These are phyloP conservation scores for Nothophoma quercina DNA, from an alignment of 2,329 filamentous ascomycete genomes.

Conservation along the genomic window DNA sequence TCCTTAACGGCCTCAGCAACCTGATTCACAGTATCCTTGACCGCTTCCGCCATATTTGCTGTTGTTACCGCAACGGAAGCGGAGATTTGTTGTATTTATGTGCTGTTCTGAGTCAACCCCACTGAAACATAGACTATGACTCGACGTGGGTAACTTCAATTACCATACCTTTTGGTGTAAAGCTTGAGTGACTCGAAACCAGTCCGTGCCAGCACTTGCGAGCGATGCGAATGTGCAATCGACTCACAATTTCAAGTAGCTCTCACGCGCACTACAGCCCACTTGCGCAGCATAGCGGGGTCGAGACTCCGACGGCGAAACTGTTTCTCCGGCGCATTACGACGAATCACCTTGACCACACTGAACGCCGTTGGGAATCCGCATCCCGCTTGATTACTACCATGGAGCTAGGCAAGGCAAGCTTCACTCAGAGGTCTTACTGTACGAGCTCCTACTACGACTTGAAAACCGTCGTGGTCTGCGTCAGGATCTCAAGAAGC, in stretches of 20 bases:
- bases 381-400: no score
- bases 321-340: not conserved
- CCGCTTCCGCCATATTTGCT: slow-evolving; percentile 57
- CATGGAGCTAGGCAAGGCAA: no score
- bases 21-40: slow-evolving; percentile 58
- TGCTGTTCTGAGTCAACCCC: slow-evolving; percentile 38
- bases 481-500: no score
- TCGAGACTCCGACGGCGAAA: not conserved
- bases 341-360: not conserved
- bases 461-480: no score
- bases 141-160: slow-evolving; percentile 15
- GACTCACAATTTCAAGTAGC: slow-evolving; percentile 35
- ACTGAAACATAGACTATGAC: slow-evolving; percentile 11
- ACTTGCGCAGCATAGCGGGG: slow-evolving; percentile 23
- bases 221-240: slow-evolving; percentile 17
- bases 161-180: slow-evolving; percentile 5
- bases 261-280: slow-evolving; percentile 33
- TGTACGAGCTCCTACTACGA: no score
- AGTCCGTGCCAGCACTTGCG: slow-evolving; percentile 10
- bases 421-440: no score
- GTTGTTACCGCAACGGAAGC: slow-evolving; percentile 28
- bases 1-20: slow-evolving; percentile 68
- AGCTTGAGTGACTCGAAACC: slow-evolving; percentile 12
- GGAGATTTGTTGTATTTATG: slow-evolving; percentile 25
- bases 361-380: no score